Conservation (phyloP, 345 rosid genomes). For the Murraya paniculata region DNA sequence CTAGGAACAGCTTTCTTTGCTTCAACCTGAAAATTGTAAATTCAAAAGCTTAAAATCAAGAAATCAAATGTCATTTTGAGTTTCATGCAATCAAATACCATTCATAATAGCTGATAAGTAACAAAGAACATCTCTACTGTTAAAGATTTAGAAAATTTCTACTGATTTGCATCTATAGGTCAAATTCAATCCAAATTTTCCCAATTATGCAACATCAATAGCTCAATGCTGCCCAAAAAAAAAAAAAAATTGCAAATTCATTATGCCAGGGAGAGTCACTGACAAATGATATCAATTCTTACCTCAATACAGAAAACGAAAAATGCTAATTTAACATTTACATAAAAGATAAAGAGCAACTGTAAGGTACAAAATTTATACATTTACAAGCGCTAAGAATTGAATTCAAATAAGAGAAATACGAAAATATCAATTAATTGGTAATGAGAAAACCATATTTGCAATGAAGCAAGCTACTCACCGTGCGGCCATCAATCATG, state of each 20-base stretch:
- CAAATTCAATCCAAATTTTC: not conserved
- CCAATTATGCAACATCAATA: not conserved
- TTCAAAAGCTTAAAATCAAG: slow-evolving; percentile 4
- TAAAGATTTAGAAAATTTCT: not conserved
- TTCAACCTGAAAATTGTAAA: slow-evolving; percentile 66
- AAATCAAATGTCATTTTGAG: slow-evolving; percentile 15
- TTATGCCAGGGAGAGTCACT: not conserved
- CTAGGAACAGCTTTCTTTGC: slow-evolving; percentile 96
- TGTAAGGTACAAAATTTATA: not conserved
- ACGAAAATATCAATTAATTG: not conserved
- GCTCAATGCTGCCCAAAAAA: not conserved
- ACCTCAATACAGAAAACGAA: not conserved
- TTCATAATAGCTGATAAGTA: not conserved
- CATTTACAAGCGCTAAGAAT: slow-evolving; percentile 1
- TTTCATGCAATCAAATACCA: slow-evolving; percentile 11
- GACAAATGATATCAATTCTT: not conserved
- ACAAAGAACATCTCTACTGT: not conserved
- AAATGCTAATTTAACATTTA: not conserved
- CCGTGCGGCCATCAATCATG: slow-evolving; percentile 87
- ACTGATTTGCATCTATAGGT: not conserved
- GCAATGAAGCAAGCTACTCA: slow-evolving; percentile 43
- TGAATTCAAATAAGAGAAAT: not conserved
- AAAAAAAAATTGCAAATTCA: not conserved
- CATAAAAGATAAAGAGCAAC: no score
- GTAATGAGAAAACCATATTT: slow-evolving; percentile 11